phyloP scores from a whole-genome alignment of 1,284 basidiomycete genomes.

The Garcileccinum viscosum region DNA sequence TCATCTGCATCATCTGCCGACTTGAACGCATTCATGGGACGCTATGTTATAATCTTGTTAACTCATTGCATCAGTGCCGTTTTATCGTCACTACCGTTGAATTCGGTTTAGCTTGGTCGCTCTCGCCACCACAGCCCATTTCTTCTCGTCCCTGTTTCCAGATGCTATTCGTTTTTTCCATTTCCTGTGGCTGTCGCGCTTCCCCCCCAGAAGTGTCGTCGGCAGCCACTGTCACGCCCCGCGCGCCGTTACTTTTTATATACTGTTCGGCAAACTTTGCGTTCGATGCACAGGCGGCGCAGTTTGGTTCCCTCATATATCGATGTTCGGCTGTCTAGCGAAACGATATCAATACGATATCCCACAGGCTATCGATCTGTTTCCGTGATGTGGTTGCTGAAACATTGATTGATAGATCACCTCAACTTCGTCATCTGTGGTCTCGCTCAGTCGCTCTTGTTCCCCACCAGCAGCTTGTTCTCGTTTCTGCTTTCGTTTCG shows the following conservation, averaged over 20 bases:
- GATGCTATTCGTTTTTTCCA: not conserved
- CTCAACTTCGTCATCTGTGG: not conserved
- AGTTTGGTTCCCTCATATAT: not conserved
- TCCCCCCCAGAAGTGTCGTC: not conserved
- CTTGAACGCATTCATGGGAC: not conserved
- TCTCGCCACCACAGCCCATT: not conserved
- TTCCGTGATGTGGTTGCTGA: not conserved
- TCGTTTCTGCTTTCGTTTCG: not conserved
- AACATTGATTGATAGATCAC: not conserved
- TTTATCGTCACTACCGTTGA: not conserved
- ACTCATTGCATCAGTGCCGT: not conserved
- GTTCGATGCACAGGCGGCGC: not conserved
- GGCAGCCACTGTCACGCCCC: not conserved
- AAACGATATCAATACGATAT: not conserved
- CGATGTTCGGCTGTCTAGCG: not conserved
- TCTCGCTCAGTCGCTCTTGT: not conserved
- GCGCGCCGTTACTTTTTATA: not conserved
- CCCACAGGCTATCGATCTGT: not conserved
- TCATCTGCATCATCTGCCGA: not conserved
- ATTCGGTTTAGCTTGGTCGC: not conserved
- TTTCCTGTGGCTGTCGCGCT: not conserved
- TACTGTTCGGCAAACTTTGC: not conserved
- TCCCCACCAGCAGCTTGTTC: too few relatives aligned
- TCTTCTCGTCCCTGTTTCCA: not conserved
- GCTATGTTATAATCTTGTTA: not conserved